These are phyloP conservation scores for Carex arenaria DNA, from an alignment of 202 grass and related monocot species.

Conservation along the genomic window DNA sequence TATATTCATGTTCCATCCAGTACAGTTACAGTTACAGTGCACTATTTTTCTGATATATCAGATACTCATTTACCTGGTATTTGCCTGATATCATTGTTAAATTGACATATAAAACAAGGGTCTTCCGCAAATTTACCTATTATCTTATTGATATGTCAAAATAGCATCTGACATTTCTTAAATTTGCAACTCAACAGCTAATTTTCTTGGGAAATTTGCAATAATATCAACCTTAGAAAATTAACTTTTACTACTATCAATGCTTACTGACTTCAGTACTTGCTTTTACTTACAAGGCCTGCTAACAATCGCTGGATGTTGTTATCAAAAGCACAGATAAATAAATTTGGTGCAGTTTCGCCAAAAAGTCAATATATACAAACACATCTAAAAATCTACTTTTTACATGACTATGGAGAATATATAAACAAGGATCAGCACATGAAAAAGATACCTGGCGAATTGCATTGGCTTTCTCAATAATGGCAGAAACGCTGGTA, in stretches of 20 bases:
- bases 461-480: conserved; percentile 94
- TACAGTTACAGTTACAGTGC: no score
- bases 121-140: no score
- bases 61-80: no score
- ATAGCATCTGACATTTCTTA: no score
- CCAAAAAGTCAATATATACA: not conserved
- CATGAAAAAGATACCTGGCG: conserved; percentile 59
- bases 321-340: conserved; percentile 18
- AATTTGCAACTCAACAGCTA: no score
- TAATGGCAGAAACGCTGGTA: conserved; percentile 69
- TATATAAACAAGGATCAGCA: not conserved
- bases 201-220: no score
- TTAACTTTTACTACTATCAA: not conserved
- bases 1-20: no score
- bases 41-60: no score
- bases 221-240: no score
- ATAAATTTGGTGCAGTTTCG: not conserved
- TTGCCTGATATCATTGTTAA: no score
- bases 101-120: no score
- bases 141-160: no score
- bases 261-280: not conserved
- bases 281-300: not conserved
- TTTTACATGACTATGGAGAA: not conserved
- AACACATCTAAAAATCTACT: not conserved
- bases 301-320: not conserved